Evolutionary conservation across 805 yeast species (phyloP).

Genomic region (Sugiyamaella marilandica): DNA sequence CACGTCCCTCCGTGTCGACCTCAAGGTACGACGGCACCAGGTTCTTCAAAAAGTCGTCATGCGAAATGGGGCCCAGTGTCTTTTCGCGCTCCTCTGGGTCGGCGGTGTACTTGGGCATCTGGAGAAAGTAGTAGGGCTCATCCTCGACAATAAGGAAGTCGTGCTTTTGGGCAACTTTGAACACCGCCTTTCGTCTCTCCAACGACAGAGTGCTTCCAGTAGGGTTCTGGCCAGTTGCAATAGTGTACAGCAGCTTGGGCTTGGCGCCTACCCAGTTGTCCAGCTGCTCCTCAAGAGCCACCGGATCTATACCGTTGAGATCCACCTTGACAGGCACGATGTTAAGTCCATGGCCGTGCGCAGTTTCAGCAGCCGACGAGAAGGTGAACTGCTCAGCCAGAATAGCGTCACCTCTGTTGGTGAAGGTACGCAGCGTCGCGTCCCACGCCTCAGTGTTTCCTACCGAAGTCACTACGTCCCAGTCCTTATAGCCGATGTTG

Average conservation of each 20-base stretch:
- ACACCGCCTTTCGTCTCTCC: constrained; percentile 74
- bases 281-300: constrained; percentile 55
- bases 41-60: constrained; percentile 60
- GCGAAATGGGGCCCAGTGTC: constrained; percentile 31
- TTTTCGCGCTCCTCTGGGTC: constrained; percentile 30
- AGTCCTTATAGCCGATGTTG: constrained; percentile 52
- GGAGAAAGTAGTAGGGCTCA: constrained; percentile 96
- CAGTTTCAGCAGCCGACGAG: constrained; percentile 79
- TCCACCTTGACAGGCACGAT: constrained; percentile 77
- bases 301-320: constrained; percentile 71
- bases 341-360: constrained; percentile 63
- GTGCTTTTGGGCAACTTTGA: constrained; percentile 74
- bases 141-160: constrained; percentile 88
- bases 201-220: constrained; percentile 79
- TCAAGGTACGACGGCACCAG: constrained; percentile 73
- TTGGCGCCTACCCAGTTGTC: constrained; percentile 63
- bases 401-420: constrained; percentile 74
- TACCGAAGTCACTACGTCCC: constrained; percentile 66
- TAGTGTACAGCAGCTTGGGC: constrained; percentile 85
- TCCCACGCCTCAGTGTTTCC: constrained; percentile 95
- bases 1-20: constrained; percentile 83
- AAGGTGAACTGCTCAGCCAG: constrained; percentile 79
- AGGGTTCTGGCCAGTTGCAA: constrained; percentile 97
- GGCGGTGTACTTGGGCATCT: constrained; percentile 73
- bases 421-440: constrained; percentile 69